phyloP scores from a whole-genome alignment of 176 grass and related monocot species.

The Carex cristatella region DNA sequence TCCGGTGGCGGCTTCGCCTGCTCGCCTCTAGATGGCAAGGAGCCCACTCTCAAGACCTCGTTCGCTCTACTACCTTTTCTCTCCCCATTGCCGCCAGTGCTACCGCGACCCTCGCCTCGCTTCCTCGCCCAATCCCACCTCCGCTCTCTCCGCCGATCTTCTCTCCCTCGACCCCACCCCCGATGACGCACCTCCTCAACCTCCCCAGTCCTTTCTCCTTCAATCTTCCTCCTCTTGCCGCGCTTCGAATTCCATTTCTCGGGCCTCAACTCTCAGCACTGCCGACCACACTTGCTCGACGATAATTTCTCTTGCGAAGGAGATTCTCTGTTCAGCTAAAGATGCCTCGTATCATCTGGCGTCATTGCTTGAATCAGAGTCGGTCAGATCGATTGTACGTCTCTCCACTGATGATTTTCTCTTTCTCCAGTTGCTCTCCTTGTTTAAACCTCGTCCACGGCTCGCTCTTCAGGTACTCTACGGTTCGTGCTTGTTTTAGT shows the following conservation, averaged over 20 bases:
- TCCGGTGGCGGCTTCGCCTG: background rate
- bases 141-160: background rate
- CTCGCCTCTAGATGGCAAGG: slow-evolving; percentile 8
- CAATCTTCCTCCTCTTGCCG: background rate
- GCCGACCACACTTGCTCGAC: background rate
- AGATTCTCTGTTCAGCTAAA: background rate
- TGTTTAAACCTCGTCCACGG: slow-evolving; percentile 21
- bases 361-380: slow-evolving; percentile 19
- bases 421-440: slow-evolving; percentile 21
- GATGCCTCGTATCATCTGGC: background rate
- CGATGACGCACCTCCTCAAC: slow-evolving; percentile 22
- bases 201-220: slow-evolving; percentile 31
- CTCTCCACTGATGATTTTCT: background rate
- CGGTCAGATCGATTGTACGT: slow-evolving; percentile 4
- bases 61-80: slow-evolving; percentile 38
- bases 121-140: background rate
- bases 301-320: background rate
- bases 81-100: background rate
- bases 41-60: slow-evolving; percentile 2
- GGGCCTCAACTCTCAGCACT: background rate
- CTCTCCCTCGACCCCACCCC: slow-evolving; percentile 9
- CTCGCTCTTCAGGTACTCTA: slow-evolving; percentile 26
- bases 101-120: background rate
- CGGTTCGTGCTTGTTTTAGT: background rate
- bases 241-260: background rate